Percentiles rank a stretch among this genome's conserved stretches.
phyloP scores from a whole-genome alignment of 192 early-diverging fungal species.

The Coemansia sp. region DNA sequence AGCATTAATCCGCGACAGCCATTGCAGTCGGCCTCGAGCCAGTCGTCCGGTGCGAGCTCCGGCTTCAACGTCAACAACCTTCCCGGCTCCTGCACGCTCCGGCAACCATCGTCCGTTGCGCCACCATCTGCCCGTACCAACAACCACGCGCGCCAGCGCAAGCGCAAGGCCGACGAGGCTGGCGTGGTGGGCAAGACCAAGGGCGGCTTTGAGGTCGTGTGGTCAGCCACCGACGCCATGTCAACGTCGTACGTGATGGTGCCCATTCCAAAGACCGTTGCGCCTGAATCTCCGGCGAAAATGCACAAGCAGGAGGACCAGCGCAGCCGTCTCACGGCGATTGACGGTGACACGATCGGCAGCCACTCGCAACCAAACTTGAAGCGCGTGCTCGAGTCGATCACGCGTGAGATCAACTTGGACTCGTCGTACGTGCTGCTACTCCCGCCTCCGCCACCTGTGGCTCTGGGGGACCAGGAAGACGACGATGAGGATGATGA shows the following conservation, averaged over 20 bases:
- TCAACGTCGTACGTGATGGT: constrained; percentile 54
- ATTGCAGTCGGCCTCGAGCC: constrained; percentile 34
- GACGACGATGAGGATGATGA: constrained; percentile 41
- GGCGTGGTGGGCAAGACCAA: constrained; percentile 50
- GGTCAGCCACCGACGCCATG: constrained; percentile 40
- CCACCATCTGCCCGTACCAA: constrained; percentile 2
- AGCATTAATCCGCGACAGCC: constrained; percentile 24
- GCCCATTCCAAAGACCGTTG: constrained; percentile 34
- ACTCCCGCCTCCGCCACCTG: constrained; percentile 48
- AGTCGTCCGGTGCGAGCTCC: constrained; percentile 45
- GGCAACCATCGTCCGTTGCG: constrained; percentile 16
- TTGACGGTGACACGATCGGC: constrained; percentile 31
- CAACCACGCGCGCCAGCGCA: constrained; percentile 21
- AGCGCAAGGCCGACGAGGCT: constrained; percentile 51
- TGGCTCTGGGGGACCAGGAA: constrained; percentile 20
- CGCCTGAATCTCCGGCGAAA: constrained; percentile 51
- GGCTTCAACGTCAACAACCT: constrained; percentile 37
- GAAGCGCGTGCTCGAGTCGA: constrained; percentile 50
- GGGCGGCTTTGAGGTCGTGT: constrained; percentile 52
- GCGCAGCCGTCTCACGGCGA: constrained; percentile 16
- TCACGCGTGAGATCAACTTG: constrained; percentile 52
- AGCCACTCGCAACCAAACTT: constrained; percentile 54
- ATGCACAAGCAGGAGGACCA: constrained; percentile 35
- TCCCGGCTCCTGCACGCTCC: constrained; percentile 14
- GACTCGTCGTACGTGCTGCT: constrained; percentile 52